Conservation (phyloP, 2,329 filamentous ascomycete genomes). For the Ceratocystis papillata region DNA sequence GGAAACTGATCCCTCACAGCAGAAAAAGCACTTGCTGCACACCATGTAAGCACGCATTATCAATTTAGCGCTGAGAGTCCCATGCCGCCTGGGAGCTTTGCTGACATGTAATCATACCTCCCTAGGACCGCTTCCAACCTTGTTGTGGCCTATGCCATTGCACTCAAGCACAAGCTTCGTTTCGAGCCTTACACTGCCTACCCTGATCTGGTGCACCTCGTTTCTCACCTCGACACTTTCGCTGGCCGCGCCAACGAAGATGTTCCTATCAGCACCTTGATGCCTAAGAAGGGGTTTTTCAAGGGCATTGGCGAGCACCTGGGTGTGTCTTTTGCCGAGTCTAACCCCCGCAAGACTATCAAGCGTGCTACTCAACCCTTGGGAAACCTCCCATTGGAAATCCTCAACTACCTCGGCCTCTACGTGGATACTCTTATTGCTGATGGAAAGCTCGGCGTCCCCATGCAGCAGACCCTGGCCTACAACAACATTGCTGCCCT, state of each 20-base stretch:
- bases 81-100: background rate
- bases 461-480: conserved; percentile 49
- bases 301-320: conserved; percentile 62
- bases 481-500: conserved; percentile 52
- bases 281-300: conserved; percentile 41
- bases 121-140: conserved; percentile 57
- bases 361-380: conserved; percentile 63
- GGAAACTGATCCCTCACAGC: conserved; percentile 24
- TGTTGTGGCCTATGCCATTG: conserved; percentile 62
- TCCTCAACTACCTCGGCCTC: conserved; percentile 59
- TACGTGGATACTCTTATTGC: conserved; percentile 53
- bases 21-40: conserved; percentile 26
- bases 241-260: conserved; percentile 45
- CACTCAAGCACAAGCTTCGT: conserved; percentile 71
- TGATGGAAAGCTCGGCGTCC: conserved; percentile 44
- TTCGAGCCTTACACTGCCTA: conserved; percentile 75
- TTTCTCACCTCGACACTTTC: conserved; percentile 65
- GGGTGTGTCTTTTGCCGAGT: conserved; percentile 63
- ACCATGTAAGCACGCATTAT: conserved; percentile 20
- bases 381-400: conserved; percentile 74
- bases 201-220: conserved; percentile 57
- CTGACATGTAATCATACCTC: background rate
- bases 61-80: no score
- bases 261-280: conserved; percentile 30
- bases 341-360: conserved; percentile 66